Evolutionary conservation across 2,329 filamentous ascomycete genomes (phyloP).

Genomic region (Sordariomycetes sp.): DNA sequence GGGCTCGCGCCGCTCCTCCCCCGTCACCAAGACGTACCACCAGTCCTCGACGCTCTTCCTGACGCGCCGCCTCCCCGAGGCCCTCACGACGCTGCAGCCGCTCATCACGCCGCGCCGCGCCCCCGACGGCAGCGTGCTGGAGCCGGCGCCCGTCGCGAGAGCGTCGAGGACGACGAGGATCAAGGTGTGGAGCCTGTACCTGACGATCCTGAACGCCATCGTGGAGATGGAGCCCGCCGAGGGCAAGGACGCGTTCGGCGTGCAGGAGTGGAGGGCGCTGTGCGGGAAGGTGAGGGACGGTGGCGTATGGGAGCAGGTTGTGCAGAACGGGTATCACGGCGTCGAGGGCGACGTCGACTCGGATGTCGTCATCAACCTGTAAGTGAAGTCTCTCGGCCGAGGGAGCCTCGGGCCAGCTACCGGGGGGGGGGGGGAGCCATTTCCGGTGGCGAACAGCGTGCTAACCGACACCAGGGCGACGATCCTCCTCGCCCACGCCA

Average conservation of each 20-base stretch:
- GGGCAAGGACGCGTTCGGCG: slow-evolving; percentile 78
- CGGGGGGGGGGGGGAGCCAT: background rate
- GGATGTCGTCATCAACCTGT: slow-evolving; percentile 87
- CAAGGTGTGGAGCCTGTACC: slow-evolving; percentile 95
- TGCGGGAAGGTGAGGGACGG: slow-evolving; percentile 79
- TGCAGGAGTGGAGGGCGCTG: slow-evolving; percentile 69
- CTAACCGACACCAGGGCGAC: slow-evolving; percentile 51
- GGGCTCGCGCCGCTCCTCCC: slow-evolving; percentile 55
- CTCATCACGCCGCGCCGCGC: slow-evolving; percentile 53
- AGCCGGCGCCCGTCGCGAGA: slow-evolving; percentile 61
- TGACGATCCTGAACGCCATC: slow-evolving; percentile 85
- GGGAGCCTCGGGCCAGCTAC: no score
- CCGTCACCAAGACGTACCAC: slow-evolving; percentile 85
- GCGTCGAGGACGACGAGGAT: slow-evolving; percentile 74
- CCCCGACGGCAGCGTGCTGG: slow-evolving; percentile 27
- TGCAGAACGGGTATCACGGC: slow-evolving; percentile 75
- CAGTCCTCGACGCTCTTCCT: slow-evolving; percentile 90
- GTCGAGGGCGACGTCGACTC: slow-evolving; percentile 84
- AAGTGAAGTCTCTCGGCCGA: slow-evolving; percentile 17
- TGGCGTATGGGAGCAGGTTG: slow-evolving; percentile 87
- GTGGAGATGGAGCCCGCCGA: slow-evolving; percentile 81
- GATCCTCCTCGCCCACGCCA: slow-evolving; percentile 79
- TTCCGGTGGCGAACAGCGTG: background rate
- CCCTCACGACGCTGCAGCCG: slow-evolving; percentile 71
- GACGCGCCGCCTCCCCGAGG: slow-evolving; percentile 84